phyloP scores from a whole-genome alignment of 257 asterid species.

The Cruciata laevipes region DNA sequence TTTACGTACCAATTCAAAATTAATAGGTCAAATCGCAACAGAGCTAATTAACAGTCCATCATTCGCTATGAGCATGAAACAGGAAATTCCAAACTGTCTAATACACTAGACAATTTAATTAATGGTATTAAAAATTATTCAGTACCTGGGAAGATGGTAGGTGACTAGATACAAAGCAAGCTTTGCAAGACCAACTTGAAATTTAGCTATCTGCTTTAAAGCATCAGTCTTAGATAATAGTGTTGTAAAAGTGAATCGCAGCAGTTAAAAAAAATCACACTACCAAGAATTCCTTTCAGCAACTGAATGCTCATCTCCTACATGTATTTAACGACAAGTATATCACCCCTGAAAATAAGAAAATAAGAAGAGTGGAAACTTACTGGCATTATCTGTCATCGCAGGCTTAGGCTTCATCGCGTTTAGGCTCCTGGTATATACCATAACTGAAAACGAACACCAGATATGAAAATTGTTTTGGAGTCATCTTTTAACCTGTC shows the following conservation, averaged over 20 bases:
- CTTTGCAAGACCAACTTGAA: conserved; percentile 87
- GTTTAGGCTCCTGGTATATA: conserved; percentile 56
- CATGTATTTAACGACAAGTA: background rate
- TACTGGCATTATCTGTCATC: conserved; percentile 88
- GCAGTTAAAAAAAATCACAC: too few species aligned
- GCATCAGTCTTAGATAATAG: conserved; percentile 22
- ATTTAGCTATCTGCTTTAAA: conserved; percentile 70
- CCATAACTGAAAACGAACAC: conserved; percentile 5
- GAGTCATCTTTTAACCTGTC: too few species aligned
- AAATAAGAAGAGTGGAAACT: conserved; percentile 18
- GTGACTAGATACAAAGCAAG: conserved; percentile 62
- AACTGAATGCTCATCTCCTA: background rate
- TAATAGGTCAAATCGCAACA: too few species aligned
- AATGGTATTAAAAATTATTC: too few species aligned
- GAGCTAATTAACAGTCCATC: too few species aligned
- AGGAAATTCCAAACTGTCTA: too few species aligned
- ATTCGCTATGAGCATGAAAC: too few species aligned
- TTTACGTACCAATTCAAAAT: too few species aligned
- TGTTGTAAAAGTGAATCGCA: background rate
- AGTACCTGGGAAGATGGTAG: conserved; percentile 81
- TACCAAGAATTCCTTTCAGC: background rate
- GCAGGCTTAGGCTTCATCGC: conserved; percentile 87
- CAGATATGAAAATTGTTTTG: too few species aligned
- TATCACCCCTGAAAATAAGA: background rate
- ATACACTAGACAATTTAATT: too few species aligned